Base-by-base conservation (phyloP, 768 basidiomycete species). In the Lactarius quietus region DNA sequence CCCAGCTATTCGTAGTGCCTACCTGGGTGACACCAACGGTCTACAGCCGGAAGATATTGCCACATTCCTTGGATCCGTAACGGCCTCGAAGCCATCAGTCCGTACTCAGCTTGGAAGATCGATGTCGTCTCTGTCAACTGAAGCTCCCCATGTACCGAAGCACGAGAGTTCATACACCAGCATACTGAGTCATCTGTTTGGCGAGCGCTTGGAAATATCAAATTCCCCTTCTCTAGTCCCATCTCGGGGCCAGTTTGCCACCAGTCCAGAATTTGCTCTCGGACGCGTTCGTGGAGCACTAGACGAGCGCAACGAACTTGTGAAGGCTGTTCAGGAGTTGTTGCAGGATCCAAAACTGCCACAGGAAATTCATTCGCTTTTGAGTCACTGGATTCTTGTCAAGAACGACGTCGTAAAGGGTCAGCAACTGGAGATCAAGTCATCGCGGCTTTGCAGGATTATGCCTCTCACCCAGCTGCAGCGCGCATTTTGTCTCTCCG, bases 191-290 rank as follows among this genome's bases (percentile, higher is more conserved):
- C 89, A 92, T 63, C 79, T 97, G 38, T 95, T 98, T 73, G 81
- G 79, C 48, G 84, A 87, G 8, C 84, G 92, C 3, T 79, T 98
- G 0, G 88, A 95, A 67, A 83, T 99, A 64, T 81, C 88, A 71
- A 99, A 99, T 76, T 86, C 89, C 3, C 95, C 93, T 0, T 78
- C 83, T 51, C 81, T 90, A 20, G 86, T 93, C 57, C 73, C 83
- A 12, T 76, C 86, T 17, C 84, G 89, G 64, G 94, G 93, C 14
- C 78, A 83, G 53, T 75, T 86, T 54, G 92, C 93, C 20, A 96
- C 95, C 14, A 89, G 84, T n/a, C 97, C 96, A 2, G 93, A 98
- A 74, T 98, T 89, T 73, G 96, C 97, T 0, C 83, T 98, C 39
- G 96, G 97, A 15, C 89, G 94, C 53, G 87, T 95, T 55, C 87